Evolutionary conservation across 23 red algal genomes (phyloP).

Genomic region (Gracilaria domingensis): DNA sequence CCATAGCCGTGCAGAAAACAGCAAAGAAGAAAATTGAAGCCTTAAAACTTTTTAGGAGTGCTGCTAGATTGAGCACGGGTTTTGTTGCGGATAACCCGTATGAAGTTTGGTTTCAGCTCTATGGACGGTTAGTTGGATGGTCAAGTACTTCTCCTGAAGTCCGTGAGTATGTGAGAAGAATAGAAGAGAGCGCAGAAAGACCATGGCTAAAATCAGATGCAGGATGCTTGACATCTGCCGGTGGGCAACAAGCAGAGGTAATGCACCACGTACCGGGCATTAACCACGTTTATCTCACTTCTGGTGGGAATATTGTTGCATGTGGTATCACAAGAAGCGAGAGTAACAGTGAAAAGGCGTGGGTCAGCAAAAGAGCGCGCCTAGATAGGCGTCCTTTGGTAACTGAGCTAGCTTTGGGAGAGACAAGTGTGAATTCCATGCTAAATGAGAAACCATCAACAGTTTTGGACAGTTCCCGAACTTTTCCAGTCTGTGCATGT

Average conservation of each 20-base stretch:
- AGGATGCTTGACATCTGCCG: background rate
- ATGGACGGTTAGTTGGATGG: background rate
- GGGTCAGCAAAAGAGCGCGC: background rate
- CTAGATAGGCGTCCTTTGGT: background rate
- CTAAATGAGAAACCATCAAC: background rate
- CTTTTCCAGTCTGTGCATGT: background rate
- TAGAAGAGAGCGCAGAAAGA: background rate
- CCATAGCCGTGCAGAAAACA: background rate
- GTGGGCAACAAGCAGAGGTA: background rate
- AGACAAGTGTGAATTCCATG: background rate
- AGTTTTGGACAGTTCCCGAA: background rate
- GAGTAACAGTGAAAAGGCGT: background rate
- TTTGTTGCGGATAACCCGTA: background rate
- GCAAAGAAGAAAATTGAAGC: background rate
- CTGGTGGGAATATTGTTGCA: background rate
- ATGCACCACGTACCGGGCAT: background rate
- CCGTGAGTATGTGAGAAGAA: background rate
- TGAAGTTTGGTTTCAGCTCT: constrained; percentile 26
- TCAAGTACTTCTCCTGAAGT: background rate
- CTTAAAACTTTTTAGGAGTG: background rate
- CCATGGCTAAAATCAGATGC: background rate
- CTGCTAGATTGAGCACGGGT: constrained; percentile 2
- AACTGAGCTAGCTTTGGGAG: background rate
- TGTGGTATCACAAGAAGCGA: background rate
- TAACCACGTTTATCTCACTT: background rate